Evolutionary conservation across 371 early-diverging fungal genomes (phyloP), one percentile per base, ranked within the genome.

Genomic region (Ecytonucleospora hepatopenaei): DNA sequence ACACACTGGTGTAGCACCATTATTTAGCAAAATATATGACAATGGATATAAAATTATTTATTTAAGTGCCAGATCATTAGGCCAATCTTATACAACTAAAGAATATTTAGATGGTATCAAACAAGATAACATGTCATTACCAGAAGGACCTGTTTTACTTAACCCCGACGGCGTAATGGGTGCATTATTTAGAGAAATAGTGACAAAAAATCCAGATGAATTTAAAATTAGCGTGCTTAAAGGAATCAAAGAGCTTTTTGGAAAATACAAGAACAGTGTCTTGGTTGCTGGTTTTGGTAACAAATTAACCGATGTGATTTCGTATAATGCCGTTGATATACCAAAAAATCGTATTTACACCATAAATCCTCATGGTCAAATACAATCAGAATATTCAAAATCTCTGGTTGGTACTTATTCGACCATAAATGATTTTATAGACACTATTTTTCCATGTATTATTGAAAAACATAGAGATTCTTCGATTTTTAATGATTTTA

Each of bases 271-370:
- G 53, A 19, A 51, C 4, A 26, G 53, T 26, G 15, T 15, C 8
- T 94, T 96, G 71, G 89, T 89, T 78, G 94, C 94, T 17, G 97
- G 97, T 0, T 97, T 97, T 76, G 98, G 98, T 31, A 97, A 97
- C 73, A 85, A 89, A 53, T 86, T 88, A 54, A 90, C 90, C 71
- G 90, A 90, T 78, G 91, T 92, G 12, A 82, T 92, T 40, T 89
- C 92, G 0, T 97, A 97, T 77, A 87, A 92, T 62, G 84, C 86
- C 54, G 90, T 96, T 33, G 86, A 88, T 71, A 87, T 97, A 1
- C 92, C 94, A 1, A 82, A 85, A 0, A 88, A 89, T 24, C 84
- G 89, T 27, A 96, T 97, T 48, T 97, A 93, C 75, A 94, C 94
- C 5, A 90, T 96, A 62, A 90, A 94, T 76, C 84, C 88, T 0